Percentiles rank a stretch among this genome's conserved stretches.
Conservation (phyloP, 164 flowering plant genomes). For the Umbellularia californica region DNA sequence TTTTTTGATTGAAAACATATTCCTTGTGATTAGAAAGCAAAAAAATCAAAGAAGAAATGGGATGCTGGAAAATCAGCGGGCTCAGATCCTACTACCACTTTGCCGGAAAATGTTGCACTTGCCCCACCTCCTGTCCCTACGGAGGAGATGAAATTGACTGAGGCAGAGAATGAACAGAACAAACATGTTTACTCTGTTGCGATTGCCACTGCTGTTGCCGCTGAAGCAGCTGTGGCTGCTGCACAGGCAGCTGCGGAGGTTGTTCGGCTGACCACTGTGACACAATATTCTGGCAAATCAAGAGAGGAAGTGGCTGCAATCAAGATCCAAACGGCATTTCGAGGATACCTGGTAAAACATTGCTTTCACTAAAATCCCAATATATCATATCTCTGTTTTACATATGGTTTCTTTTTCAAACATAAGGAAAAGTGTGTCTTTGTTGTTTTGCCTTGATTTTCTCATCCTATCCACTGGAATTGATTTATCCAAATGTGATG, state of each 20-base stretch:
- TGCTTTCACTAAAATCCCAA: background rate
- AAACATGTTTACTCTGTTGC: conserved; percentile 75
- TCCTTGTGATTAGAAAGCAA: conserved; percentile 30
- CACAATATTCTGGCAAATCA: conserved; percentile 55
- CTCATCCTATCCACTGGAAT: background rate
- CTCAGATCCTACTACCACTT: conserved; percentile 20
- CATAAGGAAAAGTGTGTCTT: too few species aligned
- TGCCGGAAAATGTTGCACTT: conserved; percentile 14
- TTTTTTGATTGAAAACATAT: background rate
- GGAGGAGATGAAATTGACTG: conserved; percentile 44
- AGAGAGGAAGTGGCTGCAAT: conserved; percentile 74
- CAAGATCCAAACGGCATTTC: conserved; percentile 77
- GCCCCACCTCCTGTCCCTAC: conserved; percentile 18
- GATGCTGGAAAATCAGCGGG: conserved; percentile 36
- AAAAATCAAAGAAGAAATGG: conserved; percentile 58
- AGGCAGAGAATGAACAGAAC: conserved; percentile 62
- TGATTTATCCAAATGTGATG: background rate
- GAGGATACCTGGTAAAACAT: conserved; percentile 64
- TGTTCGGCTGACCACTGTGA: conserved; percentile 45
- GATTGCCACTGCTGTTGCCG: conserved; percentile 75
- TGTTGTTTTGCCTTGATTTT: background rate
- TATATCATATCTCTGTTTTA: background rate
- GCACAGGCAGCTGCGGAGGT: conserved; percentile 85
- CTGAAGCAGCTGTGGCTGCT: conserved; percentile 82
- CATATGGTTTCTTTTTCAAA: background rate